Evolutionary conservation across 2,329 filamentous ascomycete genomes (phyloP), one percentile per base, ranked within the genome.

Genomic region (Fusarium chuoi): DNA sequence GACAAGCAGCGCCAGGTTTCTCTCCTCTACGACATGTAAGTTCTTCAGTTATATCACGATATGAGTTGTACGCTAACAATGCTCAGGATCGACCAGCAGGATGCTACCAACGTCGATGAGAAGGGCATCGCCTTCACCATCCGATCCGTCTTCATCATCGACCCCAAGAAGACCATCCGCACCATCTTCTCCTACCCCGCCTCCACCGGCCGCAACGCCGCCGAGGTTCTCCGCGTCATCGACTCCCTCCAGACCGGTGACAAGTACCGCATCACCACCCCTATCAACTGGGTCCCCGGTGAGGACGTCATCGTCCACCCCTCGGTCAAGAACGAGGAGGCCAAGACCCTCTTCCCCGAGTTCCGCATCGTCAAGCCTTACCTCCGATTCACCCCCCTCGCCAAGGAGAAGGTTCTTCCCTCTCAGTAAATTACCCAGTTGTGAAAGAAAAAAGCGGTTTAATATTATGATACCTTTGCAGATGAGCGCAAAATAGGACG

Each of bases 291-390:
- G 95, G 87, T 92, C 44, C 91, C 91, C 49, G 95, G 95, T 62
- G 93, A 97, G 79, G 95, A 98, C 82, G 95, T 98, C 77, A 97
- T 98, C 81, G 93, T 98, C 73, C 94, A 95, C 81, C 94, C 95
- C 52, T 88, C 87, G 70, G 90, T 98, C 81, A 92, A 90, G 82
- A 95, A 94, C 72, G 93, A 94, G 83, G 92, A 96, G 85, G 95
- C 95, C 81, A 92, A 92, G 89, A 91, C 92, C 85, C 91, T 97
- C 81, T 98, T 97, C 88, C 94, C 94, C 72, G 88, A 96, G 73
- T 89, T 91, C 84, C 87, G 87, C 80, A 87, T 88, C 75, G 88
- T 92, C 82, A 92, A 92, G 88, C 89, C 89, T 64, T 93, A 95
- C 85, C 87, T 95, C 81, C 88, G 93, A 82, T 94, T 92, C 84